Evolutionary conservation across 345 rosid genomes (phyloP), one percentile per base, ranked within the genome.

Genomic region (Syzygium grande): DNA sequence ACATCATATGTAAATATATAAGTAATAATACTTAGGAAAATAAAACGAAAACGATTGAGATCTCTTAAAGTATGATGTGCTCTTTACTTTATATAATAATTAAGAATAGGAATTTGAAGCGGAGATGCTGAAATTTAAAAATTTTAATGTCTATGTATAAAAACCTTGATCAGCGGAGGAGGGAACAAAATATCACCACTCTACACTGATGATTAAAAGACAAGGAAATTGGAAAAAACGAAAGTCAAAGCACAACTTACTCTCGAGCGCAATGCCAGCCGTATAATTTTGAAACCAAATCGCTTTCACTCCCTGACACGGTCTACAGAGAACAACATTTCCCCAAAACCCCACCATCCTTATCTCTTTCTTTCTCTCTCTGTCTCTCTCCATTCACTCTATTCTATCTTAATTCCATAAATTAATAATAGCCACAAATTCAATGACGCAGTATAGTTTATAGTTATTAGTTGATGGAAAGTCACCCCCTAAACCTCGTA

Each of bases 241-340:
- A 34, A 73, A 73, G 49, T 73, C 80, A 73, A 73, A 84, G 88
- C 88, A 86, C 77, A 25, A 84, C 54, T 65, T 22, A 51, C 30
- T 88, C 88, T 91, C 88, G 92, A 91, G 93, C 91, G 93, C 65
- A 86, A 88, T 90, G 93, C 93, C 49, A 86, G 95, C 88, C 90
- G 91, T 88, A 73, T 65, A 89, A 86, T 86, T 91, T 92, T 91
- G 92, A 92, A 92, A 88, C 55, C 61, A 22, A 56, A 58, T 85
- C 49, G 63, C 12, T 54, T 23, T 52, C 85, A 54, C 84, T 51
- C 84, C 38, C 87, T 52, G 49, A 77, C 89, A 78, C 80, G 77
- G 84, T 84, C 51, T 68, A 87, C 83, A 2, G 23, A 79, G 12
- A 73, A 10, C 80, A 73, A 19, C 83, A 73, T 73, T 73, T 73